Evolutionary conservation across 768 basidiomycete genomes (phyloP).

Genomic region (Cyclocybe cylindracea): DNA sequence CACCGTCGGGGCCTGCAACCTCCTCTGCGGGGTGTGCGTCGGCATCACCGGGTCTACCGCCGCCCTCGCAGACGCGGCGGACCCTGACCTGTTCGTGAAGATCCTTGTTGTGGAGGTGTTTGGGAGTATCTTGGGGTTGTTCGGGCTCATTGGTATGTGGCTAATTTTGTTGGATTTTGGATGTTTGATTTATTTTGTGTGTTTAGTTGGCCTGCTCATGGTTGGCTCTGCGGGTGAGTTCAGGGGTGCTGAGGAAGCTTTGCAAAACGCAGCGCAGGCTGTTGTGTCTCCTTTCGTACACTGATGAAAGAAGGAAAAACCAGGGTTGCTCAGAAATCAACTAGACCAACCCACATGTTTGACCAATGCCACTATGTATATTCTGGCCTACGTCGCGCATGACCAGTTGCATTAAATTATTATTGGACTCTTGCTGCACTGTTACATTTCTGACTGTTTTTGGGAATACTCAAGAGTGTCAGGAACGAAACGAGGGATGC

Average conservation of each 20-base stretch:
- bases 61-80: slow-evolving; percentile 92
- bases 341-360: too few species aligned
- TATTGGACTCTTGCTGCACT: too few species aligned
- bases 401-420: too few species aligned
- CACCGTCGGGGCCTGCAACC: slow-evolving; percentile 91
- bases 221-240: slow-evolving; percentile 68
- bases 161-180: slow-evolving; percentile 1
- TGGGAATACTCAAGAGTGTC: too few species aligned
- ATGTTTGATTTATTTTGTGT: neutral
- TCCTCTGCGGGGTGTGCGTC: slow-evolving; percentile 92
- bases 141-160: slow-evolving; percentile 85
- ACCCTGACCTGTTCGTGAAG: slow-evolving; percentile 94
- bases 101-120: slow-evolving; percentile 96
- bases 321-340: neutral
- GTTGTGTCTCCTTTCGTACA: slow-evolving; percentile 40
- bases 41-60: slow-evolving; percentile 96
- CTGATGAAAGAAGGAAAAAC: slow-evolving; percentile 16
- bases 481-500: too few species aligned
- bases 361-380: too few species aligned
- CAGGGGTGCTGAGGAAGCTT: slow-evolving; percentile 33
- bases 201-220: slow-evolving; percentile 79
- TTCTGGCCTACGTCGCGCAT: too few species aligned
- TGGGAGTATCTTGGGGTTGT: slow-evolving; percentile 87
- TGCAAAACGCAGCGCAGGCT: slow-evolving; percentile 32
- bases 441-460: too few species aligned